These are phyloP conservation scores for Ricinus communis DNA, from an alignment of 345 rosid species.

Conservation along the genomic window DNA sequence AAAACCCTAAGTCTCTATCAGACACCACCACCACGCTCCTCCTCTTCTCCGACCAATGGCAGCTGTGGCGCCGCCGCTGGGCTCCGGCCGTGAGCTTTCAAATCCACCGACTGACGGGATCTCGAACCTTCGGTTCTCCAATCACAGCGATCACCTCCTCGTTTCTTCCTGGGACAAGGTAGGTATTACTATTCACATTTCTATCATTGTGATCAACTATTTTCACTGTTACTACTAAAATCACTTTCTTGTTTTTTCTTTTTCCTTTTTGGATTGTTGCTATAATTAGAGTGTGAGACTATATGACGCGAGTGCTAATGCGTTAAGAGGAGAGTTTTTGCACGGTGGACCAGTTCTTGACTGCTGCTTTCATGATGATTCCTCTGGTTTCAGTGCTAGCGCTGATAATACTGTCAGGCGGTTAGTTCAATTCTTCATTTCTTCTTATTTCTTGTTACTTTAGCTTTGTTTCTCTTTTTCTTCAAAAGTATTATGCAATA, in stretches of 20 bases:
- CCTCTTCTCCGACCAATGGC: conserved; percentile 33
- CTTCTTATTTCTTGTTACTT: not conserved
- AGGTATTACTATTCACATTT: not conserved
- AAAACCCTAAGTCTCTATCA: conserved; percentile 19
- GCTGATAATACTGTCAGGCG: conserved; percentile 73
- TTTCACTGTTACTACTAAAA: not conserved
- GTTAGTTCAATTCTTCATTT: conserved; percentile 31
- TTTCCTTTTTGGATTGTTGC: too few relatives aligned
- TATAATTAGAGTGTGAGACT: conserved; percentile 72
- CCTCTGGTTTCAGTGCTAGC: conserved; percentile 89
- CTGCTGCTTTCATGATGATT: conserved; percentile 96
- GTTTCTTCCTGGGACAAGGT: conserved; percentile 99
- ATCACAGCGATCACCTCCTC: conserved; percentile 88
- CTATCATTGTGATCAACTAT: too few relatives aligned
- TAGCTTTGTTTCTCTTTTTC: not conserved
- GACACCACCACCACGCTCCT: not conserved
- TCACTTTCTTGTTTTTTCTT: not conserved
- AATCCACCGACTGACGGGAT: conserved; percentile 91
- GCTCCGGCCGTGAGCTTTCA: conserved; percentile 73
- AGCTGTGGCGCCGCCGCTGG: conserved; percentile 50
- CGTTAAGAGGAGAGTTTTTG: conserved; percentile 80
- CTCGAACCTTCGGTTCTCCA: conserved; percentile 91
- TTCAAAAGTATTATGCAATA: too few relatives aligned
- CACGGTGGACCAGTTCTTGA: conserved; percentile 94
- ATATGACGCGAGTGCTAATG: conserved; percentile 76